A percentile compares a stretch with the other conserved stretches of the same genome.
Evolutionary conservation across 2,329 filamentous ascomycete genomes (phyloP).

Genomic region (Cadophora sp.): DNA sequence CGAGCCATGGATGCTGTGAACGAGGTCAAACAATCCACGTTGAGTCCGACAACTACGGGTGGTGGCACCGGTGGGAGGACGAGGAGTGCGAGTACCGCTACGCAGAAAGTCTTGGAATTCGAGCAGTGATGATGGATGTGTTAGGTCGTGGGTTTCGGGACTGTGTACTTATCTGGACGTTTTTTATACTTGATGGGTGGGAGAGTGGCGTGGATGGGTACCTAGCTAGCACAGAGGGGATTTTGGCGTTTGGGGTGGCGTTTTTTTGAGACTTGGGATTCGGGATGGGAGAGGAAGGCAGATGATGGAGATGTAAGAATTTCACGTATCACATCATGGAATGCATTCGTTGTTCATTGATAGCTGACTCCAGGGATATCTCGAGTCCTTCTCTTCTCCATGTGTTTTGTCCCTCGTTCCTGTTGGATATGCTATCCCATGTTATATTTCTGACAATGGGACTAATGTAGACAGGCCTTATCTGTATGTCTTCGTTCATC

Average conservation of each 20-base stretch:
- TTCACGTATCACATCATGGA: neutral
- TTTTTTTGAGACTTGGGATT: neutral
- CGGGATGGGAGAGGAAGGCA: neutral
- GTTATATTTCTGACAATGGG: too few species aligned
- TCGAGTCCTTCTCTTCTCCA: too few species aligned
- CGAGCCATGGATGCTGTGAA: slow-evolving; percentile 42
- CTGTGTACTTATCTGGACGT: neutral
- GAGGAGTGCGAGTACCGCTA: slow-evolving; percentile 43
- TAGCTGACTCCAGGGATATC: too few species aligned
- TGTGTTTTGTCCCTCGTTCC: too few species aligned
- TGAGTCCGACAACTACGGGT: slow-evolving; percentile 34
- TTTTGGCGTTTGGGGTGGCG: slow-evolving; percentile 19
- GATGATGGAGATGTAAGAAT: neutral
- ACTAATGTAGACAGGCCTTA: too few species aligned
- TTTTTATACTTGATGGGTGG: slow-evolving; percentile 7
- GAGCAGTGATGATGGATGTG: slow-evolving; percentile 44
- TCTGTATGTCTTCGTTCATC: too few species aligned
- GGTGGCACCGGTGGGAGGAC: slow-evolving; percentile 40
- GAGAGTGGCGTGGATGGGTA: slow-evolving; percentile 6
- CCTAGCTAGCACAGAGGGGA: slow-evolving; percentile 8
- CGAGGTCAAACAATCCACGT: slow-evolving; percentile 27
- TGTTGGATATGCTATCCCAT: too few species aligned
- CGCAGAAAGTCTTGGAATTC: slow-evolving; percentile 55
- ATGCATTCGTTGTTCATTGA: slow-evolving; percentile 6
- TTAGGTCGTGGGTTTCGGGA: neutral